phyloP scores from a whole-genome alignment of 805 yeast genomes.

The Kluyveromyces aestuarii region DNA sequence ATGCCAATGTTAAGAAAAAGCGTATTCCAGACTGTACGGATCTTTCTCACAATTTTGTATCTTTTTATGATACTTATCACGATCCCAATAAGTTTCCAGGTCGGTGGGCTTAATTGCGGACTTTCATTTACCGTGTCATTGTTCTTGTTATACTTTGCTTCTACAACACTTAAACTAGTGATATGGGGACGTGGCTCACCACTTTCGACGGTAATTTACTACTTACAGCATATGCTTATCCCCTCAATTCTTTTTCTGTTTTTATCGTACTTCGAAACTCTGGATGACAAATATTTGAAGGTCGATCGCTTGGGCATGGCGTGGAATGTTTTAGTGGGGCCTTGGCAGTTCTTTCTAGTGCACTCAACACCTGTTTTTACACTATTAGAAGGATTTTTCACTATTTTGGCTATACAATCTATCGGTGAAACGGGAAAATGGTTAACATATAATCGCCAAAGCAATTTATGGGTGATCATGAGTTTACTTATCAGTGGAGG shows the following conservation, averaged over 20 bases:
- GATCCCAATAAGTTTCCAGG: slow-evolving; percentile 87
- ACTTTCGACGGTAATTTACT: slow-evolving; percentile 43
- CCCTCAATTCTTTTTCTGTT: slow-evolving; percentile 74
- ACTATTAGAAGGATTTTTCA: slow-evolving; percentile 85
- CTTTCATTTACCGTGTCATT: slow-evolving; percentile 72
- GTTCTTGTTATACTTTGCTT: slow-evolving; percentile 54
- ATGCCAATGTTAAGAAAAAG: slow-evolving; percentile 11
- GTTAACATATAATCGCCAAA: slow-evolving; percentile 41
- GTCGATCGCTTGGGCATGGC: background rate
- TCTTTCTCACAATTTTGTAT: slow-evolving; percentile 48
- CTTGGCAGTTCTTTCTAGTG: slow-evolving; percentile 65
- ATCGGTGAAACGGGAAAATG: slow-evolving; percentile 75
- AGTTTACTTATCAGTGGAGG: slow-evolving; percentile 66
- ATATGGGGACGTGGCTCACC: slow-evolving; percentile 20
- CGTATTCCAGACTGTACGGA: slow-evolving; percentile 19
- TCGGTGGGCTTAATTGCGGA: slow-evolving; percentile 89
- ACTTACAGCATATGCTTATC: slow-evolving; percentile 70
- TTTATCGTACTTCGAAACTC: slow-evolving; percentile 41
- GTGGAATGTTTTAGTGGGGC: slow-evolving; percentile 29
- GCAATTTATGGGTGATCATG: slow-evolving; percentile 73
- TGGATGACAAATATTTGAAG: slow-evolving; percentile 16
- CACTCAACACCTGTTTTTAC: slow-evolving; percentile 88
- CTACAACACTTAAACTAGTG: slow-evolving; percentile 64
- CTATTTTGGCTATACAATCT: slow-evolving; percentile 85
- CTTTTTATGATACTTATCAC: slow-evolving; percentile 64